A percentile compares a stretch with the other conserved stretches of the same genome.
These are phyloP conservation scores for Nicotiana benthamiana DNA, from an alignment of 257 asterid species.

Conservation along the genomic window DNA sequence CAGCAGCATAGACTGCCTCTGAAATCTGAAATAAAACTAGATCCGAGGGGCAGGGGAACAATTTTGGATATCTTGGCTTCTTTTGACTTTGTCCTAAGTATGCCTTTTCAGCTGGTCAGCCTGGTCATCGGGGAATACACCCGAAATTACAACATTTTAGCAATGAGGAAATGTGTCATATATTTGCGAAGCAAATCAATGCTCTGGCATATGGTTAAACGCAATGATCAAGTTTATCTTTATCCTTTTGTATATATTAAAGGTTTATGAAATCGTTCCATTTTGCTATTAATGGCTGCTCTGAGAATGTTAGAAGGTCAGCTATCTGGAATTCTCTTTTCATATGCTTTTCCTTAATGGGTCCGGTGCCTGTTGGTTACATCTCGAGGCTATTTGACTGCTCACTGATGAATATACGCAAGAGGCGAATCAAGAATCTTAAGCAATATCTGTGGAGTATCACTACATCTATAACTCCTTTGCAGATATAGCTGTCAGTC, in stretches of 20 bases:
- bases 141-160: background rate
- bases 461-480: background rate
- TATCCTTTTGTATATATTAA: background rate
- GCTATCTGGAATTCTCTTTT: background rate
- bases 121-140: background rate
- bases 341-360: background rate
- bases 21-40: background rate
- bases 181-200: conserved; percentile 5
- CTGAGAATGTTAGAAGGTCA: background rate
- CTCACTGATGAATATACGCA: background rate
- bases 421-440: background rate
- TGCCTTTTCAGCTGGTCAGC: background rate
- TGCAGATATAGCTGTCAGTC: background rate
- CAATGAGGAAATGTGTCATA: background rate
- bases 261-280: background rate
- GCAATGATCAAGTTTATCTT: background rate
- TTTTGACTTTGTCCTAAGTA: background rate
- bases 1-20: background rate
- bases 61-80: background rate
- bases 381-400: background rate
- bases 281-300: background rate
- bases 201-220: background rate
- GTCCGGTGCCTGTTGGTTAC: background rate
- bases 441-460: background rate
- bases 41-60: background rate